Evolutionary conservation across 345 rosid species (phyloP).

Genomic region (Citrus mangshanensis): DNA sequence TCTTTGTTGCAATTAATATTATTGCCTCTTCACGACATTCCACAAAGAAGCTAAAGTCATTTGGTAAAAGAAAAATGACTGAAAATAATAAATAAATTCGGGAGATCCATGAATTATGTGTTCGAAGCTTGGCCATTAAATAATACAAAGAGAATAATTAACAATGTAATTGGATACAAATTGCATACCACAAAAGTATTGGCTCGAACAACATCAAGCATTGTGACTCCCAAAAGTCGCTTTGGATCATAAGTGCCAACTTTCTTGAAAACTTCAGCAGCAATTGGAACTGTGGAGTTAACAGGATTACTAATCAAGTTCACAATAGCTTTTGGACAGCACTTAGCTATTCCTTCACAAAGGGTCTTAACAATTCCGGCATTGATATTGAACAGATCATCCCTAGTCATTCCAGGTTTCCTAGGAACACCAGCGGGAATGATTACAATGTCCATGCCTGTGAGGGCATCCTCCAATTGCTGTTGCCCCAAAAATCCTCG

Average conservation of each 20-base stretch:
- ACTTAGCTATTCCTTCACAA: conserved; percentile 79
- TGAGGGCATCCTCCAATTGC: conserved; percentile 80
- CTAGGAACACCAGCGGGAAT: conserved; percentile 98
- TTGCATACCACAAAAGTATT: conserved; percentile 89
- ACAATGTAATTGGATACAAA: not conserved
- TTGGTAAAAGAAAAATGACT: not conserved
- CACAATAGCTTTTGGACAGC: conserved; percentile 81
- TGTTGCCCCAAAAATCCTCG: conserved; percentile 91
- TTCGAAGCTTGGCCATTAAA: not conserved
- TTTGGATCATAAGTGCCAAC: conserved; percentile 86
- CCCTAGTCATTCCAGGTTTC: conserved; percentile 99
- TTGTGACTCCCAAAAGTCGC: conserved; percentile 87
- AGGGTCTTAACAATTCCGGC: conserved; percentile 92
- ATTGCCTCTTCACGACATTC: not conserved
- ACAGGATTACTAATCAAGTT: conserved; percentile 94
- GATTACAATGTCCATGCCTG: conserved; percentile 87
- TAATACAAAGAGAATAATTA: not conserved
- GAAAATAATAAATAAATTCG: not conserved
- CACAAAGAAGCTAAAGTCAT: not conserved
- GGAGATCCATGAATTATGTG: not conserved
- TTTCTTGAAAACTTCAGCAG: conserved; percentile 91
- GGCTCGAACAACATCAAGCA: conserved; percentile 97
- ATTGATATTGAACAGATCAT: conserved; percentile 93
- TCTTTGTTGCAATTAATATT: not conserved
- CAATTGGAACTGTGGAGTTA: conserved; percentile 92